phyloP scores from a whole-genome alignment of 345 rosid genomes.

The Arabis hirsuta region DNA sequence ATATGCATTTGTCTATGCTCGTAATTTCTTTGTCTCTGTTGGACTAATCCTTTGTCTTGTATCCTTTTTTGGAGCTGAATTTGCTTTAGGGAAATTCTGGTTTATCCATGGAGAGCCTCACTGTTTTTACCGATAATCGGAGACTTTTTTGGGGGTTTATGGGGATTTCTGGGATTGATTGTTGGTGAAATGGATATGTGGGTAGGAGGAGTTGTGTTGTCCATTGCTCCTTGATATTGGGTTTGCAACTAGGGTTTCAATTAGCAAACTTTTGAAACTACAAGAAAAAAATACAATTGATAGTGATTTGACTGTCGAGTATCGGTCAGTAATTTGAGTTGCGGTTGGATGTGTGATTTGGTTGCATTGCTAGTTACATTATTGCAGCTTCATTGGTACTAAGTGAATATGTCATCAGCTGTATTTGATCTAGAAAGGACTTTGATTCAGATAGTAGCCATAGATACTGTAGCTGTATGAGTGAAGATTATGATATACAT shows the following conservation, averaged over 20 bases:
- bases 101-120: background rate
- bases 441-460: conserved; percentile 6
- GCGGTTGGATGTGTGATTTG: background rate
- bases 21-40: conserved; percentile 2
- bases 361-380: background rate
- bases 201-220: conserved; percentile 20
- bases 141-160: background rate
- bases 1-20: background rate
- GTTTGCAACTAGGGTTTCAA: conserved; percentile 26
- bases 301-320: background rate
- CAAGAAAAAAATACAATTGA: background rate
- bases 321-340: background rate
- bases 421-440: too few species aligned
- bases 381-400: background rate
- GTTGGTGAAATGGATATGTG: background rate
- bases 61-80: background rate
- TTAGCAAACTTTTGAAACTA: background rate
- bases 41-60: conserved; percentile 2
- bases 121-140: background rate
- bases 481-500: conserved; percentile 16
- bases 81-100: background rate
- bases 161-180: background rate
- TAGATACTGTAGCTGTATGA: background rate
- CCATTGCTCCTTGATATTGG: conserved; percentile 11
- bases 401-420: background rate